Evolutionary conservation across 257 asterid genomes (phyloP).

Genomic region (Capsicum baccatum): DNA sequence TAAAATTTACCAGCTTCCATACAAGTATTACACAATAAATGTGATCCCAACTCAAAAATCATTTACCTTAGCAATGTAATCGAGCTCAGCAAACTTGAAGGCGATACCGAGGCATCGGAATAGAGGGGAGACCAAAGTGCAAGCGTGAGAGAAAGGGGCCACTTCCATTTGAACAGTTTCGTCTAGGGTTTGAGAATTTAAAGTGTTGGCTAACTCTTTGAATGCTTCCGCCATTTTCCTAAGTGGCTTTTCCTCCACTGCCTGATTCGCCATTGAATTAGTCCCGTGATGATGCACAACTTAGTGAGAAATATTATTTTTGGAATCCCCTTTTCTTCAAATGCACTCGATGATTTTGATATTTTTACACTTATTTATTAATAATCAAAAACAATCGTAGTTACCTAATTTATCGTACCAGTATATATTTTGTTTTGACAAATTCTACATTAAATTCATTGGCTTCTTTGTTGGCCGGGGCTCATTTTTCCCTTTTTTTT

Average conservation of each 20-base stretch:
- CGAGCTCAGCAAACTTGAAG: slow-evolving; percentile 90
- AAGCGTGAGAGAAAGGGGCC: slow-evolving; percentile 71
- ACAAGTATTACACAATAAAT: not conserved
- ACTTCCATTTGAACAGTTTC: slow-evolving; percentile 65
- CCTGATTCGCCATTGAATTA: slow-evolving; percentile 36
- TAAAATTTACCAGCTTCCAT: not conserved
- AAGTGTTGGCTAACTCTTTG: slow-evolving; percentile 53
- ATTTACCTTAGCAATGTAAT: slow-evolving; percentile 68
- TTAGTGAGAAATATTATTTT: too few relatives aligned
- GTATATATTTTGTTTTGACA: too few relatives aligned
- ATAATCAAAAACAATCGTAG: too few relatives aligned
- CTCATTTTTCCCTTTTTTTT: too few relatives aligned
- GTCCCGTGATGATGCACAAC: not conserved
- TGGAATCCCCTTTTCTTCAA: not conserved
- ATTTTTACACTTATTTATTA: too few relatives aligned
- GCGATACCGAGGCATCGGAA: slow-evolving; percentile 96
- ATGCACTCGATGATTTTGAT: not conserved
- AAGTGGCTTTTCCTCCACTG: slow-evolving; percentile 59
- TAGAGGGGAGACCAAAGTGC: slow-evolving; percentile 87
- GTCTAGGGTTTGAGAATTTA: slow-evolving; percentile 44
- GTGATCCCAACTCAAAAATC: not conserved
- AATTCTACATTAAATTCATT: too few relatives aligned
- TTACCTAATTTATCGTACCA: too few relatives aligned
- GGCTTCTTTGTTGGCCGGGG: too few relatives aligned
- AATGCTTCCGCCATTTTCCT: slow-evolving; percentile 79